Conservation (phyloP, 1,284 basidiomycete genomes). For the Trichosporon inkin region DNA sequence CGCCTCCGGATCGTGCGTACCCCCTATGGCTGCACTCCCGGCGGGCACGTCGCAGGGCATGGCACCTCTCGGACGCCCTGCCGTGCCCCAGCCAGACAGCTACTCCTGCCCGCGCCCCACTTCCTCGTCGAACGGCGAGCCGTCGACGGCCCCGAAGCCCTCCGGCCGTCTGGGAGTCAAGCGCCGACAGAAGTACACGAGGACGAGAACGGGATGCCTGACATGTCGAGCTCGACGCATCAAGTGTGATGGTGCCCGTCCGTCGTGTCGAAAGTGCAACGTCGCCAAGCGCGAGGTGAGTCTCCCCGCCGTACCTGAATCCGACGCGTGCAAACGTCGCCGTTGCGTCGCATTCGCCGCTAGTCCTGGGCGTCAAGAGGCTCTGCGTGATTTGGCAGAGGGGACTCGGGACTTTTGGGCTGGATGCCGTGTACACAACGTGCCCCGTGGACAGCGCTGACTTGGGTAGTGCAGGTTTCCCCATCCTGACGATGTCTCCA, state of each 20-base stretch:
- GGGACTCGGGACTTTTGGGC: too few relatives aligned
- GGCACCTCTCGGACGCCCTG: not conserved
- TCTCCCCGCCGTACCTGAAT: not conserved
- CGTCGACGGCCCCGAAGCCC: conserved; percentile 1
- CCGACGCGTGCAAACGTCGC: not conserved
- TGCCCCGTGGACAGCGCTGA: conserved; percentile 4
- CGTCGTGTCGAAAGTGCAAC: conserved; percentile 41
- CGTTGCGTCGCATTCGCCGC: too few relatives aligned
- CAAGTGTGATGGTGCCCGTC: conserved; percentile 47
- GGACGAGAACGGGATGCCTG: conserved; percentile 46
- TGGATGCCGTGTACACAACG: too few relatives aligned
- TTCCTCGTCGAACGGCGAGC: not conserved
- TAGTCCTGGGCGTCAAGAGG: too few relatives aligned
- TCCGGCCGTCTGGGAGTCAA: conserved; percentile 34
- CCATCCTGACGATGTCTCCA: conserved; percentile 22
- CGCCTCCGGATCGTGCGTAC: not conserved
- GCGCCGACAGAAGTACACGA: conserved; percentile 43
- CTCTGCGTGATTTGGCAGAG: too few relatives aligned
- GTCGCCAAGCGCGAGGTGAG: conserved; percentile 45
- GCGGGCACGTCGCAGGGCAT: not conserved
- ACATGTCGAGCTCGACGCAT: conserved; percentile 44
- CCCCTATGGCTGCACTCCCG: not conserved
- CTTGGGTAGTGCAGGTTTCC: conserved; percentile 35
- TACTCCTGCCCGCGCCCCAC: not conserved
- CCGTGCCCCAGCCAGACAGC: not conserved